phyloP scores from a whole-genome alignment of 306 rosid species.

The Quercus gilva region DNA sequence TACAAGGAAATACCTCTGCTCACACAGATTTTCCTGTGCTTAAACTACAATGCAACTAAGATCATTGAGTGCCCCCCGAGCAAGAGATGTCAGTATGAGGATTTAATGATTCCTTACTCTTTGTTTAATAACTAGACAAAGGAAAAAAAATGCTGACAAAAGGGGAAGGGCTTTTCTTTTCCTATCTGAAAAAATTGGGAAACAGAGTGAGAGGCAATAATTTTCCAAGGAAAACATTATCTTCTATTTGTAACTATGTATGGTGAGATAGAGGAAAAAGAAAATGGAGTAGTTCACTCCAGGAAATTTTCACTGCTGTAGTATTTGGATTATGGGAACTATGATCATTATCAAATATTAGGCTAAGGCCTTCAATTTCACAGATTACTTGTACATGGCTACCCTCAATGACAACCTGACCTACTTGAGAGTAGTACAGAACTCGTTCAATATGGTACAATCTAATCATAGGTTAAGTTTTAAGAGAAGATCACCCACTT shows the following conservation, averaged over 20 bases:
- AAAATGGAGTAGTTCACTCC: too few relatives aligned
- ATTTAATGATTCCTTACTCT: slow-evolving; percentile 11
- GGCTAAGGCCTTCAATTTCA: too few relatives aligned
- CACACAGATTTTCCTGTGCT: slow-evolving; percentile 22
- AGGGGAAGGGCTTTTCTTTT: not conserved
- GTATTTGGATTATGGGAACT: too few relatives aligned
- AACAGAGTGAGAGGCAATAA: not conserved
- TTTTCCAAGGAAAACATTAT: not conserved
- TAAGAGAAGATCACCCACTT: too few relatives aligned
- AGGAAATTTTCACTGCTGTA: too few relatives aligned
- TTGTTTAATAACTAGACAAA: not conserved
- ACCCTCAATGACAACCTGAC: too few relatives aligned
- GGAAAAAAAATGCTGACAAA: not conserved
- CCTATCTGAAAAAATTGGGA: not conserved
- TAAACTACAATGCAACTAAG: slow-evolving; percentile 9
- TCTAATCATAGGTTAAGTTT: too few relatives aligned
- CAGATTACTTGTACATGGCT: too few relatives aligned
- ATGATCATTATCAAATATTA: too few relatives aligned
- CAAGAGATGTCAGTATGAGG: slow-evolving; percentile 12
- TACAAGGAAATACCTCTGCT: slow-evolving; percentile 23
- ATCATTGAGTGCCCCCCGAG: slow-evolving; percentile 18
- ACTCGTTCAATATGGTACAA: too few relatives aligned
- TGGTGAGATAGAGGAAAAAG: too few relatives aligned
- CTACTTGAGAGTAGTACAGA: too few relatives aligned
- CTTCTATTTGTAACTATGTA: not conserved